These are phyloP conservation scores for Amphibolis antarctica DNA, from an alignment of 106 monocot genomes.

Conservation along the genomic window DNA sequence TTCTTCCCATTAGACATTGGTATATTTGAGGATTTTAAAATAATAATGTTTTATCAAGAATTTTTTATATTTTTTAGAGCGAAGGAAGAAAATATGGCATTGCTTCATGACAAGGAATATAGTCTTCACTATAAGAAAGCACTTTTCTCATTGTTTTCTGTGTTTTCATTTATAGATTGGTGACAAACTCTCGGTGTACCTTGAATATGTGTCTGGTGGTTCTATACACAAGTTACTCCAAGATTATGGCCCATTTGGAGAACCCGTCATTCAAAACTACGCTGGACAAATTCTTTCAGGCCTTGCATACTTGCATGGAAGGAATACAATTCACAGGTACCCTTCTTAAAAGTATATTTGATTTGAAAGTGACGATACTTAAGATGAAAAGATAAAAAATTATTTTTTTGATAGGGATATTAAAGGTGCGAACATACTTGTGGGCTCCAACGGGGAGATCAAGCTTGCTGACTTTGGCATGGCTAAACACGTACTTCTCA, in stretches of 20 bases:
- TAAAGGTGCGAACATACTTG: constrained; percentile 99
- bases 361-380: neutral
- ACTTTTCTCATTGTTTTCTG: constrained; percentile 7
- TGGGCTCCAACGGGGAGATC: constrained; percentile 77
- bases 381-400: neutral
- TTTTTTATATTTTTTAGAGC: too few species aligned
- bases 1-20: too few species aligned
- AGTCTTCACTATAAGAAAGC: too few species aligned
- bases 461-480: constrained; percentile 99
- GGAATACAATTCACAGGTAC: constrained; percentile 82
- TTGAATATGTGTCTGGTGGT: constrained; percentile 94
- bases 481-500: constrained; percentile 99
- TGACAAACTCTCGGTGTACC: constrained; percentile 70
- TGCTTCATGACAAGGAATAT: too few species aligned
- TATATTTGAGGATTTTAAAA: too few species aligned
- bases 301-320: constrained; percentile 84
- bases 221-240: constrained; percentile 90
- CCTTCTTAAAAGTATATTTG: constrained; percentile 1
- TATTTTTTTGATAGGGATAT: constrained; percentile 54
- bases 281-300: constrained; percentile 82
- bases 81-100: too few species aligned
- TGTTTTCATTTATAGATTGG: constrained; percentile 30
- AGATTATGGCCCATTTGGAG: constrained; percentile 84
- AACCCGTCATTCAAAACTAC: constrained; percentile 77
- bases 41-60: too few species aligned